These are phyloP conservation scores for Arachis stenosperma DNA, from an alignment of 306 rosid genomes.

Conservation along the genomic window DNA sequence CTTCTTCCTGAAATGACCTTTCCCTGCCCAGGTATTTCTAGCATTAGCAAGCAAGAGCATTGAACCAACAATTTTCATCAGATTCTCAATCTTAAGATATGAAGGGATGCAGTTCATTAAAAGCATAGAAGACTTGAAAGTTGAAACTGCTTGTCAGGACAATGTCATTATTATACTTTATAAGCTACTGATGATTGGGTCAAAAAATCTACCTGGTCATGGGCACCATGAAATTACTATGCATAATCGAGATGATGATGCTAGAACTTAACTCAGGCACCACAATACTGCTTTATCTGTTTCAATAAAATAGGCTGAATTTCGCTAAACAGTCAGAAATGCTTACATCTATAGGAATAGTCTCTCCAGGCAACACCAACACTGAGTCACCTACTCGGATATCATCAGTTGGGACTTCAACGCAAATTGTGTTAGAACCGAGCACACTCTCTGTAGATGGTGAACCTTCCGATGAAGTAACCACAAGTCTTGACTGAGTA, in stretches of 20 bases:
- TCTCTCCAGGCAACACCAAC: conserved; percentile 95
- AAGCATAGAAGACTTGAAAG: conserved; percentile 21
- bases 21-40: conserved; percentile 60
- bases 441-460: conserved; percentile 68
- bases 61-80: conserved; percentile 36
- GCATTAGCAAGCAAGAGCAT: conserved; percentile 42
- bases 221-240: conserved; percentile 17
- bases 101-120: conserved; percentile 26
- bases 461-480: conserved; percentile 71
- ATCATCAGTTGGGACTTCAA: conserved; percentile 91
- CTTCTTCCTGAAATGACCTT: conserved; percentile 91
- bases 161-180: conserved; percentile 20
- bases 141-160: neutral
- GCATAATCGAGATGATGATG: conserved; percentile 28
- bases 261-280: conserved; percentile 26
- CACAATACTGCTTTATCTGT: conserved; percentile 20
- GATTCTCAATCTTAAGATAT: conserved; percentile 29
- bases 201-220: neutral
- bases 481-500: conserved; percentile 89
- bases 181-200: conserved; percentile 4
- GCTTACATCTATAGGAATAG: conserved; percentile 93
- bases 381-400: conserved; percentile 92
- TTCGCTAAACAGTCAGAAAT: conserved; percentile 39
- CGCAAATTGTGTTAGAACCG: conserved; percentile 71
- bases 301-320: conserved; percentile 28